Percentiles rank a stretch among this genome's conserved stretches.
phyloP scores from a whole-genome alignment of 2,329 filamentous ascomycete genomes.

The Chrysoporthe puriensis region DNA sequence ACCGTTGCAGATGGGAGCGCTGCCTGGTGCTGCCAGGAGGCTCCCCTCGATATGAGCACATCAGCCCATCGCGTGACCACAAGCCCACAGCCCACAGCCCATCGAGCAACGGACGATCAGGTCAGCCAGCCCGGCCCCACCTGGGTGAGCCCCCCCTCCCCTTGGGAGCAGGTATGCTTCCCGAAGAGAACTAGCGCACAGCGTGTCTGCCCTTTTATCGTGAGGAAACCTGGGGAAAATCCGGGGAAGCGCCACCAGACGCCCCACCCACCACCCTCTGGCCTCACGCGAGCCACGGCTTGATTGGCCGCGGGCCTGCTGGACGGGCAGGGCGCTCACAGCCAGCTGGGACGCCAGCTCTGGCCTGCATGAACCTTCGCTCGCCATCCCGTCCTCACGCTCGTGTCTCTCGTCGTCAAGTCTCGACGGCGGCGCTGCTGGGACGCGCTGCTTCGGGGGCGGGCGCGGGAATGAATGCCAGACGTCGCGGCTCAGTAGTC shows the following conservation, averaged over 20 bases:
- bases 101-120: slow-evolving; percentile 13
- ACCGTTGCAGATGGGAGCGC: no score
- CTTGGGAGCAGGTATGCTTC: no score
- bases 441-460: slow-evolving; percentile 8
- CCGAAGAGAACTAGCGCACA: background rate
- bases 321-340: background rate
- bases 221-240: slow-evolving; percentile 25
- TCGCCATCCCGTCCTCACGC: no score
- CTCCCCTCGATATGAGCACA: background rate
- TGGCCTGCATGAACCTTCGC: no score
- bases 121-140: slow-evolving; percentile 12
- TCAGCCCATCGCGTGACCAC: slow-evolving; percentile 28
- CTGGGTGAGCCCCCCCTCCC: background rate
- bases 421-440: background rate
- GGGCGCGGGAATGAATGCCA: slow-evolving; percentile 1
- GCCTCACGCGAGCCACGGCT: background rate
- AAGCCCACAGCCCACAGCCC: background rate
- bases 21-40: background rate
- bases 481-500: slow-evolving; percentile 17
- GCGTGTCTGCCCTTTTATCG: background rate
- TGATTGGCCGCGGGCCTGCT: background rate
- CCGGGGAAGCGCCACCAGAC: slow-evolving; percentile 22
- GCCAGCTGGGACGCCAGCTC: no score
- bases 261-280: slow-evolving; percentile 15
- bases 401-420: no score